These are phyloP conservation scores for Ceratocystis destructans DNA, from an alignment of 2,329 filamentous ascomycete genomes.

Conservation along the genomic window DNA sequence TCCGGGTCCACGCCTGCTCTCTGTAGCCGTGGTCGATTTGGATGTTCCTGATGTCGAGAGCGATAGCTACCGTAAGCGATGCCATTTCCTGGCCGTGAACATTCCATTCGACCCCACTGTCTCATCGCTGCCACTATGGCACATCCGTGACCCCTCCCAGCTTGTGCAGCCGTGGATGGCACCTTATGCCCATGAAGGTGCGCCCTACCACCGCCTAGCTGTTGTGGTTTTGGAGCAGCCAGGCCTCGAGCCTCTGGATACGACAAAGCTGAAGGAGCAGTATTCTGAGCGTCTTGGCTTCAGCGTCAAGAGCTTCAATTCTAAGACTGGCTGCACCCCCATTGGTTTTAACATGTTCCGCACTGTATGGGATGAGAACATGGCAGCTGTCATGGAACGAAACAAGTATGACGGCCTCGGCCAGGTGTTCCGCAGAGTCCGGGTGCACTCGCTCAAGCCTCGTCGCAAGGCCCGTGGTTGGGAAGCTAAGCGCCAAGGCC, in stretches of 20 bases:
- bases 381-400: slow-evolving; percentile 72
- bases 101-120: slow-evolving; percentile 39
- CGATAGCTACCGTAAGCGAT: slow-evolving; percentile 66
- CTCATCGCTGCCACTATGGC: slow-evolving; percentile 50
- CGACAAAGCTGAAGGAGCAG: slow-evolving; percentile 40
- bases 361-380: slow-evolving; percentile 77
- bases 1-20: slow-evolving; percentile 65
- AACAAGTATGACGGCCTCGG: slow-evolving; percentile 62
- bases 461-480: slow-evolving; percentile 48
- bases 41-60: slow-evolving; percentile 71
- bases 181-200: slow-evolving; percentile 76
- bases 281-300: slow-evolving; percentile 51
- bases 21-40: slow-evolving; percentile 72
- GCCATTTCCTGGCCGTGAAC: slow-evolving; percentile 71
- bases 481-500: slow-evolving; percentile 51
- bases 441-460: slow-evolving; percentile 52
- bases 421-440: slow-evolving; percentile 72
- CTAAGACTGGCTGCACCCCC: slow-evolving; percentile 53
- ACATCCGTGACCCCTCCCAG: slow-evolving; percentile 46
- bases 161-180: slow-evolving; percentile 71
- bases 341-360: slow-evolving; percentile 84
- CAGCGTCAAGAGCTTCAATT: slow-evolving; percentile 59
- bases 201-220: slow-evolving; percentile 77
- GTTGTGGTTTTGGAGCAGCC: slow-evolving; percentile 74
- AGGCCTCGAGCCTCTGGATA: slow-evolving; percentile 44